phyloP scores from a whole-genome alignment of 768 basidiomycete species.

The Dictyophora rubrovolvata region DNA sequence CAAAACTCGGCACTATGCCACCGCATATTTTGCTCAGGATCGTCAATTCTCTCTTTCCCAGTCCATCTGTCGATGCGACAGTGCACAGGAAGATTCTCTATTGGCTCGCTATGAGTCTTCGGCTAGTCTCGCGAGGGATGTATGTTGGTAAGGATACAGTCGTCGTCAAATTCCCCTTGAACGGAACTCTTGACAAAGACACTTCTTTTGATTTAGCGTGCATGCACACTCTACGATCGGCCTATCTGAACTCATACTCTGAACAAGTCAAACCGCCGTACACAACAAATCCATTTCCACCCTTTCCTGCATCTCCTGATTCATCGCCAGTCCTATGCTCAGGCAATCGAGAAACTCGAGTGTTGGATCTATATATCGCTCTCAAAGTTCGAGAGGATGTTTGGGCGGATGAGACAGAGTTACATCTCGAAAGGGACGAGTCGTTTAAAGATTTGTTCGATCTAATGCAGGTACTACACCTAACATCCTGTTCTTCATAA shows the following conservation, averaged over 20 bases:
- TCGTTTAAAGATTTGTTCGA: conserved; percentile 74
- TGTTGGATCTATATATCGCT: conserved; percentile 71
- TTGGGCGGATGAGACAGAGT: conserved; percentile 59
- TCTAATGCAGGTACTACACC: conserved; percentile 25
- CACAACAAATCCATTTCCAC: conserved; percentile 70
- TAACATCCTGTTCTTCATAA: no score
- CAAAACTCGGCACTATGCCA: conserved; percentile 33
- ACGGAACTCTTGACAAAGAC: not conserved
- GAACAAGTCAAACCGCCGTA: conserved; percentile 57
- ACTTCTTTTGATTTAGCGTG: conserved; percentile 35
- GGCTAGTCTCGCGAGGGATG: conserved; percentile 54
- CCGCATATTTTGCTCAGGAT: conserved; percentile 59
- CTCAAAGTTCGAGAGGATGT: conserved; percentile 76
- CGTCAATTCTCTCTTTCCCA: conserved; percentile 56
- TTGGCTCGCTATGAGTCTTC: conserved; percentile 55
- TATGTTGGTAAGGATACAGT: conserved; percentile 44
- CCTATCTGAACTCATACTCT: conserved; percentile 58
- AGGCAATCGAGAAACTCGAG: conserved; percentile 60
- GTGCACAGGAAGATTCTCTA: conserved; percentile 54
- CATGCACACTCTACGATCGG: conserved; percentile 74
- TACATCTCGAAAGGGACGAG: conserved; percentile 69
- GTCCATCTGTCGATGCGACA: conserved; percentile 1
- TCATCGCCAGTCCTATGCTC: conserved; percentile 26
- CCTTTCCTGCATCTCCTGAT: not conserved
- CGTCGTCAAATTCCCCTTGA: no score